These are phyloP conservation scores for Guyanaporus albipodus DNA, from an alignment of 768 basidiomycete species.

Conservation along the genomic window DNA sequence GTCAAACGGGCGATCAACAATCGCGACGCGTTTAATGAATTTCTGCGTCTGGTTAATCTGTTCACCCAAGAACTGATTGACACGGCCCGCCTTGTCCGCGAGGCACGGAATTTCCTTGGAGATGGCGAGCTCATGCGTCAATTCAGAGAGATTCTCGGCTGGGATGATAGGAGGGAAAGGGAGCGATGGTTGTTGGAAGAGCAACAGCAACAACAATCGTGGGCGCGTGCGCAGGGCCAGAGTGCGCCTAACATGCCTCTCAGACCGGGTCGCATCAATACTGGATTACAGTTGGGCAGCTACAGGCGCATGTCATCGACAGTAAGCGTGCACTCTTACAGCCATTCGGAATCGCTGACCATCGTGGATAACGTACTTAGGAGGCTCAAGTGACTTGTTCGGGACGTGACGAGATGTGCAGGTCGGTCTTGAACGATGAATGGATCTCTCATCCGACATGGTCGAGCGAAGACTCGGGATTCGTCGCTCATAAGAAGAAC, in stretches of 20 bases:
- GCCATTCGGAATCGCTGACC: neutral
- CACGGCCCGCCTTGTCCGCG: constrained; percentile 73
- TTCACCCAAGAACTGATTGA: constrained; percentile 95
- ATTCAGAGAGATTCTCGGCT: constrained; percentile 84
- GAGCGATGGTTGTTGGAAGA: constrained; percentile 49
- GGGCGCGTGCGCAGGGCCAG: constrained; percentile 48
- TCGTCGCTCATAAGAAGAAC: constrained; percentile 90
- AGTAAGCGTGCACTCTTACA: constrained; percentile 46
- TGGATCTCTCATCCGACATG: constrained; percentile 98
- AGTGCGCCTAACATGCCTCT: constrained; percentile 32
- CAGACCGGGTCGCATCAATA: constrained; percentile 59
- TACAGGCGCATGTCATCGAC: constrained; percentile 79
- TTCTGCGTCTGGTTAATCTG: constrained; percentile 90
- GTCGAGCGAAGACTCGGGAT: constrained; percentile 91
- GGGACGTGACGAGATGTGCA: constrained; percentile 96
- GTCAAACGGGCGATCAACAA: constrained; percentile 72
- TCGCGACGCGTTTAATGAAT: constrained; percentile 85
- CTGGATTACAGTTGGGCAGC: constrained; percentile 76
- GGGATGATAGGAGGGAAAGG: constrained; percentile 70
- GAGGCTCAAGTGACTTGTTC: constrained; percentile 87
- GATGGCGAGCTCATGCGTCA: constrained; percentile 77
- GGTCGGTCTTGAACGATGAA: constrained; percentile 93
- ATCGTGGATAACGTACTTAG: constrained; percentile 36
- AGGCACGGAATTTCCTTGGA: constrained; percentile 70
- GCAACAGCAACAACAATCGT: constrained; percentile 42